Conservation (phyloP, 2,329 filamentous ascomycete genomes). For the Xylariaceae sp. region DNA sequence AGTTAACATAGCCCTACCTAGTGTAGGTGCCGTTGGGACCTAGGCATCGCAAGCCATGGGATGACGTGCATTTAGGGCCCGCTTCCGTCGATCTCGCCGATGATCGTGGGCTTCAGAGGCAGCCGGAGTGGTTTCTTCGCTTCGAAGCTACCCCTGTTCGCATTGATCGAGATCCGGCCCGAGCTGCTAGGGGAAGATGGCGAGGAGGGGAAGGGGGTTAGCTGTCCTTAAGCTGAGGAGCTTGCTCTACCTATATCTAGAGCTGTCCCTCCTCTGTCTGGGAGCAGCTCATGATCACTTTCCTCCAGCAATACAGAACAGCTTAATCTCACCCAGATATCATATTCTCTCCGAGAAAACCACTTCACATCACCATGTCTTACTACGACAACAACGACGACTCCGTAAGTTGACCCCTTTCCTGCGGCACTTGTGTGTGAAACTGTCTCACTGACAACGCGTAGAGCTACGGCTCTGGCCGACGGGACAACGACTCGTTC, state of each 20-base stretch:
- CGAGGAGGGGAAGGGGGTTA: not conserved
- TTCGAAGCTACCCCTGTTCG: not conserved
- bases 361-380: conserved; percentile 36
- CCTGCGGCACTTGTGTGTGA: not conserved
- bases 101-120: not conserved
- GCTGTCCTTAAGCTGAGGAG: not conserved
- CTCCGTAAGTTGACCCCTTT: conserved; percentile 24
- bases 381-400: conserved; percentile 38
- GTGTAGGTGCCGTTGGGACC: not conserved
- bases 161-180: too few species aligned
- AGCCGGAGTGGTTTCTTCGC: not conserved
- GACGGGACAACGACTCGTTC: conserved; percentile 9
- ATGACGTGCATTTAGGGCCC: conserved; percentile 8
- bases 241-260: not conserved
- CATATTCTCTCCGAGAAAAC: not conserved
- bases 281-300: not conserved
- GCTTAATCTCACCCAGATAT: not conserved
- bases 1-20: not conserved
- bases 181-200: too few species aligned
- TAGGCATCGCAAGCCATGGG: conserved; percentile 4
- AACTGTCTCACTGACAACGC: conserved; percentile 4
- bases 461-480: conserved; percentile 23
- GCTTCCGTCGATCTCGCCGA: conserved; percentile 5
- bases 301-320: not conserved
- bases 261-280: conserved; percentile 3